Conservation (phyloP, 2,329 filamentous ascomycete genomes). For the Parasarocladium wereldwijsianum region DNA sequence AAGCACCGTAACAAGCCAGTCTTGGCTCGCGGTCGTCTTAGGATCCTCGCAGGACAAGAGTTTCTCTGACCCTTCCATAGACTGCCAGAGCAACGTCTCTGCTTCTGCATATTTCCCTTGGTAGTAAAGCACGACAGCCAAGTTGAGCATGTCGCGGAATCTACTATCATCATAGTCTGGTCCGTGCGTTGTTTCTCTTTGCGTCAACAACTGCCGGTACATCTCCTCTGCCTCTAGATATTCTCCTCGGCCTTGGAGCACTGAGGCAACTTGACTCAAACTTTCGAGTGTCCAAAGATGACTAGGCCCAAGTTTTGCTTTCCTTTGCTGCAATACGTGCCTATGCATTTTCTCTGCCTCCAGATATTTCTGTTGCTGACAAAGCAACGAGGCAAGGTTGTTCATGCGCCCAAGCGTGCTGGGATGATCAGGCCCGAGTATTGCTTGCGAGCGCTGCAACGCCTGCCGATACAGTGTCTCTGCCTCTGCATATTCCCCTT, state of each 20-base stretch:
- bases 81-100: conserved; percentile 3
- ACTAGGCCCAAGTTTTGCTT: conserved; percentile 3
- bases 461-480: conserved; percentile 4
- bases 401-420: too few species aligned
- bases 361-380: too few species aligned
- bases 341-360: too few species aligned
- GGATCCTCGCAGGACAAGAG: too few species aligned
- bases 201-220: conserved; percentile 5
- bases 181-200: conserved; percentile 5
- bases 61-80: too few species aligned
- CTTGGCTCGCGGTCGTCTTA: too few species aligned
- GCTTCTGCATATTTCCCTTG: conserved; percentile 8
- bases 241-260: conserved; percentile 5
- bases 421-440: too few species aligned
- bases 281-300: conserved; percentile 7
- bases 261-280: conserved; percentile 7
- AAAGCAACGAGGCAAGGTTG: too few species aligned
- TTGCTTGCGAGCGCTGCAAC: too few species aligned
- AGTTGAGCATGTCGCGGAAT: conserved; percentile 4
- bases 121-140: conserved; percentile 2
- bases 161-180: conserved; percentile 4
- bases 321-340: conserved; percentile 6
- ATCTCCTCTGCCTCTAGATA: conserved; percentile 9
- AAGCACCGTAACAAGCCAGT: too few species aligned
- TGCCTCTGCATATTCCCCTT: conserved; percentile 8